These are phyloP conservation scores for Collybia sp. DNA, from an alignment of 768 basidiomycete genomes.

Conservation along the genomic window DNA sequence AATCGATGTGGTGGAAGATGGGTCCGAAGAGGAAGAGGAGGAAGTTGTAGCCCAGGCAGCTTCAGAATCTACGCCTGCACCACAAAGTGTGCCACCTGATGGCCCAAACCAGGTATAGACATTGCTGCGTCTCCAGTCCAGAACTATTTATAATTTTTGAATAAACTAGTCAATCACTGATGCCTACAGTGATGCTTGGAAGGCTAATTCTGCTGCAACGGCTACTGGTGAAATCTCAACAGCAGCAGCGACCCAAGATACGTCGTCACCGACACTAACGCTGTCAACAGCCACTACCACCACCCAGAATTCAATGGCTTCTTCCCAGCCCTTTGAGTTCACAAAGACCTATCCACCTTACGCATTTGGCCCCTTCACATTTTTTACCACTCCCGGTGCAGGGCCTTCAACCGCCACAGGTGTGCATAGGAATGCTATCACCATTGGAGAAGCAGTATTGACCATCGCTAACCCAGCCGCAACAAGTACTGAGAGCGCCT, in stretches of 20 bases:
- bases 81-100: no score
- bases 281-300: constrained; percentile 10
- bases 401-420: neutral
- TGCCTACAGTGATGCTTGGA: constrained; percentile 60
- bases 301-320: constrained; percentile 16
- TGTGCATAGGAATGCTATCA: neutral
- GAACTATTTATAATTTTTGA: constrained; percentile 15
- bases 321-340: constrained; percentile 17
- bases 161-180: constrained; percentile 23
- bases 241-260: constrained; percentile 10
- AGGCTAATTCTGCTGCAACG: constrained; percentile 44
- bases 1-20: constrained; percentile 29
- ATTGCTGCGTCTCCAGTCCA: constrained; percentile 14
- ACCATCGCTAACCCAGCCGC: constrained; percentile 1
- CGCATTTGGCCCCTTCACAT: neutral
- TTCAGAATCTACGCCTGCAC: neutral
- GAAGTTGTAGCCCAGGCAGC: constrained; percentile 20
- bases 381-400: no score
- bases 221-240: constrained; percentile 14
- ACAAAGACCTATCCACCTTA: constrained; percentile 6
- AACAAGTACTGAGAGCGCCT: neutral
- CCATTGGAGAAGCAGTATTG: neutral
- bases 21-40: constrained; percentile 17
- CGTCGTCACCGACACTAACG: constrained; percentile 13
- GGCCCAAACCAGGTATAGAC: constrained; percentile 1